Percentiles rank a stretch among this genome's conserved stretches.
phyloP scores from a whole-genome alignment of 192 early-diverging fungal species.

The Coemansia sp. region DNA sequence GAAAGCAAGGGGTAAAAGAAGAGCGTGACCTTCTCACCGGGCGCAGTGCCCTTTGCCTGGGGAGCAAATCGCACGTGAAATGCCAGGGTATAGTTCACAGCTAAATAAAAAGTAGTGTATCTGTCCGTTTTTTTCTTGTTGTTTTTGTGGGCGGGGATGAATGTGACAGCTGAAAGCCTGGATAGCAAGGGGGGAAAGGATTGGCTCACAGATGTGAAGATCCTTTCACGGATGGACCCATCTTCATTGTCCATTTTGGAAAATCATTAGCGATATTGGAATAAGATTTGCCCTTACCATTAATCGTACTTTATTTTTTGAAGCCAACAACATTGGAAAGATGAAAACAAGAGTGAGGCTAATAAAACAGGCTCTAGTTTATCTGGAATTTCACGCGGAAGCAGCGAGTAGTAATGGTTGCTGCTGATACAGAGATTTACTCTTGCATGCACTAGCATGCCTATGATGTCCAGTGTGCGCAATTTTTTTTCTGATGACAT shows the following conservation, averaged over 20 bases:
- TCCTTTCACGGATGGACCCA: no score
- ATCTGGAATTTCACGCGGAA: not conserved
- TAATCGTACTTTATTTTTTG: not conserved
- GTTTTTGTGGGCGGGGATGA: not conserved
- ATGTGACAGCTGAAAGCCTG: not conserved
- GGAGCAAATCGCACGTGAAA: conserved; percentile 5
- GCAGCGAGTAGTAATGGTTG: not conserved
- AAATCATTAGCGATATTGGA: not conserved
- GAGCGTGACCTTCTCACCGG: not conserved
- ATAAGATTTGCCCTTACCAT: conserved; percentile 3
- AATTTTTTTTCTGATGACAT: not conserved
- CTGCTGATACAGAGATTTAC: not conserved
- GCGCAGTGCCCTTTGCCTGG: not conserved
- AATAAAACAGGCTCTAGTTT: conserved; percentile 2
- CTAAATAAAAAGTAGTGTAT: not conserved
- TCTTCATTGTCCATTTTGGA: no score
- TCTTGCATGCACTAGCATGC: not conserved
- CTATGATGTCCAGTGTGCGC: not conserved
- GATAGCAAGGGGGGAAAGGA: not conserved
- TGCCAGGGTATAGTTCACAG: not conserved
- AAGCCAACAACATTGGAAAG: not conserved
- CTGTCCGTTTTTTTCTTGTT: not conserved
- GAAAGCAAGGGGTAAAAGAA: not conserved
- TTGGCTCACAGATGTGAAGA: not conserved
- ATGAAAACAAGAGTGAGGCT: not conserved